These are phyloP conservation scores for Pulicaria dysenterica DNA, from an alignment of 129 eudicot species.

Conservation along the genomic window DNA sequence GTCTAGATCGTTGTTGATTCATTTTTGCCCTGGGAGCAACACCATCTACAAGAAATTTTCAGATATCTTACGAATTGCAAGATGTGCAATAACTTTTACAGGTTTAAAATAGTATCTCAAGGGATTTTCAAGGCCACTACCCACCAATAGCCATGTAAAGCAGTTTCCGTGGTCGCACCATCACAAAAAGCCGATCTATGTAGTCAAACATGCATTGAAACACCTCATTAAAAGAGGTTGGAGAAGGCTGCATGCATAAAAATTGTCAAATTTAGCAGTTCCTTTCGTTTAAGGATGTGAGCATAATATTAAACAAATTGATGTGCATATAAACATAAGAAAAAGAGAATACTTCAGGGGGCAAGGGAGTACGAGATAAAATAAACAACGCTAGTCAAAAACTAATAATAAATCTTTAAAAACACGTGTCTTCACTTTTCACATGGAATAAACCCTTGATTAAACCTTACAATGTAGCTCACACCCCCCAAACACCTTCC, in stretches of 20 bases:
- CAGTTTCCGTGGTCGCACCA: constrained; percentile 63
- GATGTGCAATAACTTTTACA: background rate
- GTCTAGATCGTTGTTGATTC: constrained; percentile 98
- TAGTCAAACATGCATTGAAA: constrained; percentile 75
- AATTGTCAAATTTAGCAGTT: constrained; percentile 9
- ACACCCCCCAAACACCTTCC: background rate
- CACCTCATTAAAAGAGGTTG: constrained; percentile 95
- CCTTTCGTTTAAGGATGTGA: background rate
- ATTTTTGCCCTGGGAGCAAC: constrained; percentile 99
- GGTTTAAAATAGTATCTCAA: constrained; percentile 14
- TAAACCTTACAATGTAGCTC: background rate
- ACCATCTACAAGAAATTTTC: constrained; percentile 63
- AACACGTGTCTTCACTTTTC: background rate
- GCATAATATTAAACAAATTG: constrained; percentile 1
- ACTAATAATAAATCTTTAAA: background rate
- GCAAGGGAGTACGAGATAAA: background rate
- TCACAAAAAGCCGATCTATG: constrained; percentile 56
- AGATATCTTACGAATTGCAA: constrained; percentile 5
- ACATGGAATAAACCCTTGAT: background rate
- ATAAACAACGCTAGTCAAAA: background rate
- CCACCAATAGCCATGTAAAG: constrained; percentile 67
- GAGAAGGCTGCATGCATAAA: constrained; percentile 80
- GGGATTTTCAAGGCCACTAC: constrained; percentile 14
- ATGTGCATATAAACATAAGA: background rate
- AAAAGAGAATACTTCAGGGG: background rate